phyloP scores from a whole-genome alignment of 2,329 filamentous ascomycete species.

The Colletotrichum sp. region DNA sequence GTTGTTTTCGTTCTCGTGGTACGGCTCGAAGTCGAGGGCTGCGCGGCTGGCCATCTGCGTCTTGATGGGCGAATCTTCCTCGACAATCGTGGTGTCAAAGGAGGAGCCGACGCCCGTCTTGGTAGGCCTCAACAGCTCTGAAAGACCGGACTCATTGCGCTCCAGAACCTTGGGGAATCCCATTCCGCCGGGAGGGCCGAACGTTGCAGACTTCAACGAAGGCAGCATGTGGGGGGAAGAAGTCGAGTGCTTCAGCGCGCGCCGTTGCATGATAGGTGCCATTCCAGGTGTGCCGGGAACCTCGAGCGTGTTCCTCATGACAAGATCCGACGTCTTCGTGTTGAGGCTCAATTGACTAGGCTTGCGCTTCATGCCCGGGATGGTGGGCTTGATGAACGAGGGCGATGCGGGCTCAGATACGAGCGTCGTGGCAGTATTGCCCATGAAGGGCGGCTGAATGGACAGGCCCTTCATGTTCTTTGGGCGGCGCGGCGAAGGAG shows the following conservation, averaged over 20 bases:
- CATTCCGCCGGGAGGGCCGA: slow-evolving; percentile 68
- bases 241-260: slow-evolving; percentile 69
- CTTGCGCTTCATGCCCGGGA: slow-evolving; percentile 73
- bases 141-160: slow-evolving; percentile 65
- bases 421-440: slow-evolving; percentile 47
- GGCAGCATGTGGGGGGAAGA: slow-evolving; percentile 72
- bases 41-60: slow-evolving; percentile 66
- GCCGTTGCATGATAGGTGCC: slow-evolving; percentile 64
- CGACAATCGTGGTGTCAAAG: slow-evolving; percentile 51
- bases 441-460: slow-evolving; percentile 68
- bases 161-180: slow-evolving; percentile 65
- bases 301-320: slow-evolving; percentile 54
- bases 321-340: slow-evolving; percentile 67
- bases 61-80: slow-evolving; percentile 64
- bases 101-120: slow-evolving; percentile 42
- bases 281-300: slow-evolving; percentile 61
- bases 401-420: slow-evolving; percentile 74
- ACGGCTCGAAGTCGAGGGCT: slow-evolving; percentile 64
- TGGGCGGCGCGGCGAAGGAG: slow-evolving; percentile 72
- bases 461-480: slow-evolving; percentile 86
- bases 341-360: slow-evolving; percentile 81
- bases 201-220: slow-evolving; percentile 61
- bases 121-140: slow-evolving; percentile 60
- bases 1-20: slow-evolving; percentile 72
- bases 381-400: slow-evolving; percentile 80